These are phyloP conservation scores for Lathyrus tuberosus DNA, from an alignment of 306 rosid genomes.

Conservation along the genomic window DNA sequence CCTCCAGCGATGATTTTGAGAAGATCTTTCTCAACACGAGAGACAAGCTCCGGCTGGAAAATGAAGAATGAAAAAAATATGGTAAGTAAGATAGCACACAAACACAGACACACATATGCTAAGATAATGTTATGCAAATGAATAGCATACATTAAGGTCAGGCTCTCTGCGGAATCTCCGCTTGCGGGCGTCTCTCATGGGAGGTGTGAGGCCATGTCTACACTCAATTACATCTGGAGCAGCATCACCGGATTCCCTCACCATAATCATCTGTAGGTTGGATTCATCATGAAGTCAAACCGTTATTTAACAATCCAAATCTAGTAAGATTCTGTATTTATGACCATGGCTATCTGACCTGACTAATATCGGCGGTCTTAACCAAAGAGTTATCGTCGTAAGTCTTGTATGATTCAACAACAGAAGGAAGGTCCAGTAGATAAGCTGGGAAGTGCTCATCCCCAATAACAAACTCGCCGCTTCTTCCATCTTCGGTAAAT, in stretches of 20 bases:
- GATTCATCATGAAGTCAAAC: background rate
- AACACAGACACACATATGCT: background rate
- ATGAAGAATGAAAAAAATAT: background rate
- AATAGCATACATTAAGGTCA: conserved; percentile 71
- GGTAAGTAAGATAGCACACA: background rate
- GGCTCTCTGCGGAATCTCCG: conserved; percentile 95
- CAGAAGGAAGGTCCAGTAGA: conserved; percentile 78
- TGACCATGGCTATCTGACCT: conserved; percentile 34
- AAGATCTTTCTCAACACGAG: conserved; percentile 91
- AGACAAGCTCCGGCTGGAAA: conserved; percentile 95
- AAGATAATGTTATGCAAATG: background rate
- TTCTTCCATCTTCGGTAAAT: conserved; percentile 44
- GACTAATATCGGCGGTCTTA: conserved; percentile 64
- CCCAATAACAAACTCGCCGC: conserved; percentile 44
- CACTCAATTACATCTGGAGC: conserved; percentile 66
- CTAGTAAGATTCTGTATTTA: background rate
- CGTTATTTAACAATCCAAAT: conserved; percentile 5
- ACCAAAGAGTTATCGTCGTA: conserved; percentile 79
- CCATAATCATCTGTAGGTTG: conserved; percentile 46
- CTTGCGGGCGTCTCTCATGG: conserved; percentile 95
- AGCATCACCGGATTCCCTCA: conserved; percentile 48
- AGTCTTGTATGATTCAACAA: conserved; percentile 82
- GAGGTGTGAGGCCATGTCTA: conserved; percentile 95
- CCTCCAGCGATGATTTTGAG: conserved; percentile 82
- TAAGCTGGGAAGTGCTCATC: conserved; percentile 79